A percentile compares a stretch with the other conserved stretches of the same genome.
These are phyloP conservation scores for Tricholoma sp. DNA, from an alignment of 768 basidiomycete species.

Conservation along the genomic window DNA sequence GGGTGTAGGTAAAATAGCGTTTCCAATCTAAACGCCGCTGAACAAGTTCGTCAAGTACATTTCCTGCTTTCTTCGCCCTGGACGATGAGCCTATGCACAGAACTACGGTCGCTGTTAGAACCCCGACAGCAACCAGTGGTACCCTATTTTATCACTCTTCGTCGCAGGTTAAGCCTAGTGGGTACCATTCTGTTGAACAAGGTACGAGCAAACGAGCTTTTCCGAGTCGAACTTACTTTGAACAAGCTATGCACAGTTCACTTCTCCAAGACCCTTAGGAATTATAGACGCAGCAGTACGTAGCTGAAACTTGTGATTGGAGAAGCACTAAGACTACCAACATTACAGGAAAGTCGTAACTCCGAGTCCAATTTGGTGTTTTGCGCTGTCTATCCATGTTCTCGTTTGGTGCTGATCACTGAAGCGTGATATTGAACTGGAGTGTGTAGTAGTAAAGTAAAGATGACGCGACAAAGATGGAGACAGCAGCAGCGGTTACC, in stretches of 20 bases:
- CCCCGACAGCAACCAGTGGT: conserved; percentile 7
- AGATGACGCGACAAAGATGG: not conserved
- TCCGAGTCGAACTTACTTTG: not conserved
- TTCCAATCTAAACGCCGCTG: not conserved
- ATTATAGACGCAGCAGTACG: not conserved
- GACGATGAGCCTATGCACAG: conserved; percentile 38
- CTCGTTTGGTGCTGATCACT: conserved; percentile 11
- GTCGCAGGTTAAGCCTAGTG: conserved; percentile 21
- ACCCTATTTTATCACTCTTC: conserved; percentile 25
- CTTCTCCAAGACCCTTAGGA: not conserved
- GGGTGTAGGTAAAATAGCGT: conserved; percentile 19
- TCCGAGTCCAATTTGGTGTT: conserved; percentile 7
- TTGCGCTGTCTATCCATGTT: conserved; percentile 4
- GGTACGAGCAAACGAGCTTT: conserved; percentile 12
- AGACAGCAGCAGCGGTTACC: too few relatives aligned
- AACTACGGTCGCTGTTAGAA: conserved; percentile 28
- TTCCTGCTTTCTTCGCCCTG: conserved; percentile 42
- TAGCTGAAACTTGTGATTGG: not conserved
- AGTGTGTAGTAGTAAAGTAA: not conserved
- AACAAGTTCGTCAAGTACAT: conserved; percentile 13
- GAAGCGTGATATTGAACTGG: not conserved
- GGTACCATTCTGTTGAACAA: conserved; percentile 22
- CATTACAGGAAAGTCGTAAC: conserved; percentile 3
- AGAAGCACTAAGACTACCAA: not conserved
- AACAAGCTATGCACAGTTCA: not conserved